A percentile compares a stretch with the other conserved stretches of the same genome.
Conservation (phyloP, 345 rosid genomes). For the Trapa bicornis region DNA sequence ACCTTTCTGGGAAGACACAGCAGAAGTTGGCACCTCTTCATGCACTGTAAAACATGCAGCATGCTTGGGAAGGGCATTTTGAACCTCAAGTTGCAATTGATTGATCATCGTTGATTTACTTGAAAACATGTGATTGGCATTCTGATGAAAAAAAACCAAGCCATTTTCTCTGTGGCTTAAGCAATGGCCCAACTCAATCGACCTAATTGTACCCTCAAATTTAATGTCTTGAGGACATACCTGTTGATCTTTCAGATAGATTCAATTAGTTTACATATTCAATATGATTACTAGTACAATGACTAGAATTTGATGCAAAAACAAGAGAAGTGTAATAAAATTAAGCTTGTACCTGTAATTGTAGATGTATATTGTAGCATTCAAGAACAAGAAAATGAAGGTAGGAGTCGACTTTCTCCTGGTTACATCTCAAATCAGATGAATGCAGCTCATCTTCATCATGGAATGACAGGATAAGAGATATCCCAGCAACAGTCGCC, state of each 20-base stretch:
- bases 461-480: conserved; percentile 46
- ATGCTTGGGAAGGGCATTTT: conserved; percentile 47
- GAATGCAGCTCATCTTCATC: conserved; percentile 34
- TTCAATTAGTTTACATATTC: conserved; percentile 19
- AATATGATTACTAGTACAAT: conserved; percentile 4
- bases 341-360: conserved; percentile 53
- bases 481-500: conserved; percentile 53
- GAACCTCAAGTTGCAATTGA: conserved; percentile 51
- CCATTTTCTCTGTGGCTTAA: conserved; percentile 18
- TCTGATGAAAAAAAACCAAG: conserved; percentile 10
- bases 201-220: conserved; percentile 51
- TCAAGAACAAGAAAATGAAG: conserved; percentile 62
- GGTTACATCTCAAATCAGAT: conserved; percentile 16
- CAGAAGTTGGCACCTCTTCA: conserved; percentile 18
- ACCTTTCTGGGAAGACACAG: conserved; percentile 25
- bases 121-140: conserved; percentile 6
- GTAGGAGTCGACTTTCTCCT: conserved; percentile 17
- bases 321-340: conserved; percentile 12
- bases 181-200: conserved; percentile 54
- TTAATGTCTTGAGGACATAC: conserved; percentile 55
- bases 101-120: conserved; percentile 28
- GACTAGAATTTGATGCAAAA: conserved; percentile 8
- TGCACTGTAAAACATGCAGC: conserved; percentile 20
- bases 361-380: conserved; percentile 42
- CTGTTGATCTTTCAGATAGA: conserved; percentile 44